These are phyloP conservation scores for Daldinia grandis DNA, from an alignment of 495 filamentous ascomycete species.

Conservation along the genomic window DNA sequence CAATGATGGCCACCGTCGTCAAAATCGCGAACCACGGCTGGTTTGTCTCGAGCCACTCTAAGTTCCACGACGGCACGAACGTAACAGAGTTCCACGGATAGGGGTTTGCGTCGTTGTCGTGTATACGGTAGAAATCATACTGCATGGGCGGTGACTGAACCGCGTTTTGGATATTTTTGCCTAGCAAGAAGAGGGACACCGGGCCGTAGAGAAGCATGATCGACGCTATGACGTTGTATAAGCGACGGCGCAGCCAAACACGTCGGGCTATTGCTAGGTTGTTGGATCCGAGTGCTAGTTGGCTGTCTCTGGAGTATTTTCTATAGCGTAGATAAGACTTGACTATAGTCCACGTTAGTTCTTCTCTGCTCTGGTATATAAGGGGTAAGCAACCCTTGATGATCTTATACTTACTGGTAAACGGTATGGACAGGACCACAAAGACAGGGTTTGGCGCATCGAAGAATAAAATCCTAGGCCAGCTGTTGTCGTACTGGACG, in stretches of 20 bases:
- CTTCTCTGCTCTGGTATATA: not conserved
- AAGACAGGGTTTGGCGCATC: constrained; percentile 73
- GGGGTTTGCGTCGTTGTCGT: constrained; percentile 46
- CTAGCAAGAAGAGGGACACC: constrained; percentile 67
- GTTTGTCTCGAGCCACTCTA: constrained; percentile 55
- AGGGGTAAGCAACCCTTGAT: not conserved
- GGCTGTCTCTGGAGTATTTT: constrained; percentile 70
- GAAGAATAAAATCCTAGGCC: constrained; percentile 72
- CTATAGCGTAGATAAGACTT: constrained; percentile 73
- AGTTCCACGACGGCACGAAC: constrained; percentile 65
- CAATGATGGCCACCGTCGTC: constrained; percentile 68
- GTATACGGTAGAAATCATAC: constrained; percentile 48
- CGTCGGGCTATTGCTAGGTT: constrained; percentile 51
- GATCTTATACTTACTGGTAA: constrained; percentile 69
- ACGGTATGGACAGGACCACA: constrained; percentile 68
- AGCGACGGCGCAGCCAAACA: constrained; percentile 73
- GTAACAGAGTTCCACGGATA: constrained; percentile 66
- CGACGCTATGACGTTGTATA: constrained; percentile 76
- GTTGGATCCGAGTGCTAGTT: constrained; percentile 63
- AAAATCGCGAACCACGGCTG: constrained; percentile 74
- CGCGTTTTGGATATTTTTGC: constrained; percentile 59
- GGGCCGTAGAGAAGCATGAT: constrained; percentile 75
- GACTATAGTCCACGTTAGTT: constrained; percentile 51
- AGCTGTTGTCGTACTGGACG: constrained; percentile 69
- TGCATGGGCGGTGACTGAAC: constrained; percentile 60